Base-by-base conservation (phyloP, 2,329 filamentous ascomycete genomes). In the Cladosporium sp. region DNA sequence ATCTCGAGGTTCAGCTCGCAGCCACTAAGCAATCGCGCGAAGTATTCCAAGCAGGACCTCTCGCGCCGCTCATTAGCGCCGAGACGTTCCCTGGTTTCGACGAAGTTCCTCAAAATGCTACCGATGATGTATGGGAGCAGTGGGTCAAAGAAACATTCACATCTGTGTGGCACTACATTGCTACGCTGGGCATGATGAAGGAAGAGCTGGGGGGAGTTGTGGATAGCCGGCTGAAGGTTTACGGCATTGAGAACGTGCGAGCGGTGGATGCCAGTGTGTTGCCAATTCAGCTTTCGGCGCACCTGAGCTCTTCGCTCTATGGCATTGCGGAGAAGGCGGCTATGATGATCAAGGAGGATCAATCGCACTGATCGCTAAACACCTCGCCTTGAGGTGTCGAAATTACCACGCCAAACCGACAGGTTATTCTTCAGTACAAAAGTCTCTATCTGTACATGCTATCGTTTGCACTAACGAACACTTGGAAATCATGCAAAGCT, bases 241-340 rank as follows among this genome's bases (percentile, higher is more conserved):
- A 79, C 44, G 79, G 79, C 0, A 75, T 77, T 2, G 68, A 72
- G 58, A 73, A 74, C 6, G 65, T 81, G 34, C 69, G 79, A 8
- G 76, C 80, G 7, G 73, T 79, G 21, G 79, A 81, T 73, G 75
- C 73, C 0, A 71, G 68, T 57, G 68, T 77, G 10, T 74, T 77
- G 66, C 74, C 75, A 11, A 68, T 82, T 10, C 64, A 75, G 4
- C 66, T 68, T 38, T 70, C 69, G 26, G 73, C 71, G 2, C 76
- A 77, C 52, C 69, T 75, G 51, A 69, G 72, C 24, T 69, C 66
- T 1, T 69, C 68, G 41, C 71, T 77, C 5, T 77, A 77, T 68
- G 73, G 71, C 28, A 68, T 75, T 32, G 75, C 75, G 8, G 75
- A 77, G 68, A 74, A 73, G 67, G 75, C 71, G 11, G 73, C 74